These are phyloP conservation scores for Populus euphratica DNA, from an alignment of 345 rosid genomes.

Conservation along the genomic window DNA sequence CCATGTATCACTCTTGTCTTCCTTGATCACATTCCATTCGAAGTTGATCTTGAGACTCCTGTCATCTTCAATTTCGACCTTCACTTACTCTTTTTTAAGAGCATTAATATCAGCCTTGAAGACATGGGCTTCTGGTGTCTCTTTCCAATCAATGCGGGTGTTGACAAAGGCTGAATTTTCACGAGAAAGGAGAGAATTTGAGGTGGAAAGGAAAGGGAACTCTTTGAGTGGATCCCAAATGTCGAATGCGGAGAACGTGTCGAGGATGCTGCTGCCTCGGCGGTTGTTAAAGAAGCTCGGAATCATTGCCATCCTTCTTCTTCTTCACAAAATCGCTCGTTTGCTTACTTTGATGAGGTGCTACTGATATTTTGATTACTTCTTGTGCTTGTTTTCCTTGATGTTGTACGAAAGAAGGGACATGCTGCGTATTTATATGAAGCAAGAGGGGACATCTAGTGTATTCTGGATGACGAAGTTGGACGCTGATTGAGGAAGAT, in stretches of 20 bases:
- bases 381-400: background rate
- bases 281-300: constrained; percentile 1
- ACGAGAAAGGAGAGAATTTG: background rate
- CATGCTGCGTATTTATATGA: background rate
- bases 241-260: constrained; percentile 6
- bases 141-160: constrained; percentile 18
- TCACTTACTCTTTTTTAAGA: constrained; percentile 8
- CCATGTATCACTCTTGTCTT: constrained; percentile 11
- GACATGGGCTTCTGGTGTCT: constrained; percentile 14
- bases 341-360: background rate
- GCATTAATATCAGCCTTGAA: constrained; percentile 17
- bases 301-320: constrained; percentile 2
- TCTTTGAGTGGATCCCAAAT: constrained; percentile 14
- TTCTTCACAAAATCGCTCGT: too few species aligned
- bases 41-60: constrained; percentile 10
- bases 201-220: background rate
- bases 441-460: background rate
- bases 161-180: background rate
- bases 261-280: background rate
- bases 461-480: background rate
- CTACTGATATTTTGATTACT: background rate
- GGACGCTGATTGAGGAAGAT: background rate
- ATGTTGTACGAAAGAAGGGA: fast-evolving
- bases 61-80: constrained; percentile 14
- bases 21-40: constrained; percentile 15